Evolutionary conservation across 2,329 filamentous ascomycete genomes (phyloP).

Genomic region (Colletotrichum orchidophilum): DNA sequence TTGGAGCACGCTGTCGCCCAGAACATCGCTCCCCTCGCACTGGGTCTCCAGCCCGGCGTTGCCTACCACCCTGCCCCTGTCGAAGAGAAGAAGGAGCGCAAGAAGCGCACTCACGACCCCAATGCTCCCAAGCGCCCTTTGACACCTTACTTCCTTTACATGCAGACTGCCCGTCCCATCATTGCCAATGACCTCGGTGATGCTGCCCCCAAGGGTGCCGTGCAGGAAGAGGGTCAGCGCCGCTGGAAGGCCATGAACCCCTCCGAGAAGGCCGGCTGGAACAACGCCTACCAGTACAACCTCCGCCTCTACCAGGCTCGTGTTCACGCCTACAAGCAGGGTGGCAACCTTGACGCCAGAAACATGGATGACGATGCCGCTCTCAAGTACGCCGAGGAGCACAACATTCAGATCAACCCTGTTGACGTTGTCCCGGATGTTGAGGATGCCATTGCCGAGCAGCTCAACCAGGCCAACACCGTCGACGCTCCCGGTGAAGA

Average conservation of each 20-base stretch:
- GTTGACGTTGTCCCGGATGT: conserved; percentile 54
- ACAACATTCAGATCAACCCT: conserved; percentile 62
- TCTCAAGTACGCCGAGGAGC: conserved; percentile 67
- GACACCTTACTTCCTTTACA: conserved; percentile 95
- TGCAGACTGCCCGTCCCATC: conserved; percentile 85
- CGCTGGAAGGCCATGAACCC: conserved; percentile 84
- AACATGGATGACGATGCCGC: conserved; percentile 71
- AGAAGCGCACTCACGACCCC: conserved; percentile 87
- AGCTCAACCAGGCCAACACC: conserved; percentile 59
- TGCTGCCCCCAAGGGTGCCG: conserved; percentile 83
- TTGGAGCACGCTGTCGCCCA: conserved; percentile 62
- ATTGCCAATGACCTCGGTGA: conserved; percentile 82
- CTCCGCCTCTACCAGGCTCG: conserved; percentile 72
- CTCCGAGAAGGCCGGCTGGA: conserved; percentile 76
- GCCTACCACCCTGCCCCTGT: conserved; percentile 49
- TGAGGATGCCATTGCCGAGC: conserved; percentile 67
- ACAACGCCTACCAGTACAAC: conserved; percentile 74
- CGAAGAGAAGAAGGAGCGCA: conserved; percentile 86
- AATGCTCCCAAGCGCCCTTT: conserved; percentile 94
- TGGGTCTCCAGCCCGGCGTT: conserved; percentile 15
- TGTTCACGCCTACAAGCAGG: conserved; percentile 71
- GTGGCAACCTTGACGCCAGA: conserved; percentile 67
- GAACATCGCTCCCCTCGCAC: conserved; percentile 50
- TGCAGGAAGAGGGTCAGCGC: conserved; percentile 86
- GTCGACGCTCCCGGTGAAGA: conserved; percentile 51